Evolutionary conservation across 148 eudicot species (phyloP), one percentile per base, ranked within the genome.

Genomic region (Spergularia bocconei): DNA sequence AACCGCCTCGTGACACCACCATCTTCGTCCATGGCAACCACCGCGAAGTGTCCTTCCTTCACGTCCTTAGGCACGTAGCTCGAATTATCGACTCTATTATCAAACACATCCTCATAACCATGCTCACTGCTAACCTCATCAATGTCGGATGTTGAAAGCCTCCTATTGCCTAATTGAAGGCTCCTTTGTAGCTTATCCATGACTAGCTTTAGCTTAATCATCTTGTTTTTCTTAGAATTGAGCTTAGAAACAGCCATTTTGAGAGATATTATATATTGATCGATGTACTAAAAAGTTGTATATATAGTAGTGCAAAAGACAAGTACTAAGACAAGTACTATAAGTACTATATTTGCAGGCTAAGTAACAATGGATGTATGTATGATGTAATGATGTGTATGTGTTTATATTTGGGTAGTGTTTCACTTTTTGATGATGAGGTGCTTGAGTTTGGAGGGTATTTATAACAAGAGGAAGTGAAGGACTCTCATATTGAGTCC

Each of bases 11-110:
- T 83, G 17, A 13, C 13, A 23, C 85, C 85, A 5, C 80, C 73
- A 7, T 81, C 72, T 0, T 81, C 82, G 6, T 79, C 90, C 56
- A 25, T 76, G 1, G 91, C 92, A 38, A 85, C 85, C 78, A 90
- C 97, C 1, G 89, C 89, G 55, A 91, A 91, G 41, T 88, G 89
- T n/a, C 97, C 92, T 77, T 91, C 88, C 73, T 89, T 88, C 5
- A 88, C 93, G 20, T 85, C 93, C 14, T 81, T 39, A 4, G 91
- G 90, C 48, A 89, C 84, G 29, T 58, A 20, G 21, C 17, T 72
- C 5, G 76, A 54, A 33, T 50, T 60, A 20, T 58, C 77, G 21
- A n/a, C 25, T 44, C 10, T 44, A 6, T 44, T 9, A 1, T 38
- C 38, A 57, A 53, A 47, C n/a, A 13, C 66, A 29, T 58, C 72